Conservation (phyloP, 352 stramenopile genomes). For the Peronospora belbahrii region DNA sequence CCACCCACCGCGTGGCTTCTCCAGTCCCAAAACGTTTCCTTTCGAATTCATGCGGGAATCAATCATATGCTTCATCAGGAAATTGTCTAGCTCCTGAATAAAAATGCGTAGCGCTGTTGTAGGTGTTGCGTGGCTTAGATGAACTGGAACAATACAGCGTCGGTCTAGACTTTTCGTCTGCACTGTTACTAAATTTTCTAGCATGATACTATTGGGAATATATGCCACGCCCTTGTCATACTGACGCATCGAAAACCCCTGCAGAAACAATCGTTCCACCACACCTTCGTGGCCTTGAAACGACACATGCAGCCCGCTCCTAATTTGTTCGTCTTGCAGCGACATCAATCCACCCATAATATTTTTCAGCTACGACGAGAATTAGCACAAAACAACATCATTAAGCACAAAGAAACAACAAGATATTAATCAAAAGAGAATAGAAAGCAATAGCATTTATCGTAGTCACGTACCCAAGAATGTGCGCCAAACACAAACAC, state of each 20-base stretch:
- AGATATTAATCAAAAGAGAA: constrained; percentile 3
- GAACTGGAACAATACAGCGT: constrained; percentile 43
- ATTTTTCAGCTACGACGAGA: constrained; percentile 59
- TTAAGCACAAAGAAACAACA: no score
- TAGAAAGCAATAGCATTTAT: neutral
- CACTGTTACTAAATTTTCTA: constrained; percentile 68
- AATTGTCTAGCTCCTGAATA: constrained; percentile 65
- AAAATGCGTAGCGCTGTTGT: constrained; percentile 46
- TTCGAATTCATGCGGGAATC: constrained; percentile 21
- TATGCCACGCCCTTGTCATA: constrained; percentile 80
- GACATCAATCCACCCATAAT: constrained; percentile 76
- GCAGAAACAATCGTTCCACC: constrained; percentile 72
- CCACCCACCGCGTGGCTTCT: constrained; percentile 37
- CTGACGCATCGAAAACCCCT: constrained; percentile 70
- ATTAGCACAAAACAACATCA: neutral
- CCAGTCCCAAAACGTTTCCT: constrained; percentile 43
- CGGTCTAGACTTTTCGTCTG: constrained; percentile 56
- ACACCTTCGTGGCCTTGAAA: constrained; percentile 77
- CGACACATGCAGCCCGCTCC: constrained; percentile 60
- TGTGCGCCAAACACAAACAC: constrained; percentile 73
- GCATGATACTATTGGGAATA: constrained; percentile 71
- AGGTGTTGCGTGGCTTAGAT: constrained; percentile 50
- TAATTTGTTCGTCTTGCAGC: constrained; percentile 78
- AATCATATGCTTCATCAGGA: constrained; percentile 34
- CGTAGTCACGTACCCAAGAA: constrained; percentile 50